Conservation (phyloP, 768 basidiomycete species). For the Leccinum variicolor region DNA sequence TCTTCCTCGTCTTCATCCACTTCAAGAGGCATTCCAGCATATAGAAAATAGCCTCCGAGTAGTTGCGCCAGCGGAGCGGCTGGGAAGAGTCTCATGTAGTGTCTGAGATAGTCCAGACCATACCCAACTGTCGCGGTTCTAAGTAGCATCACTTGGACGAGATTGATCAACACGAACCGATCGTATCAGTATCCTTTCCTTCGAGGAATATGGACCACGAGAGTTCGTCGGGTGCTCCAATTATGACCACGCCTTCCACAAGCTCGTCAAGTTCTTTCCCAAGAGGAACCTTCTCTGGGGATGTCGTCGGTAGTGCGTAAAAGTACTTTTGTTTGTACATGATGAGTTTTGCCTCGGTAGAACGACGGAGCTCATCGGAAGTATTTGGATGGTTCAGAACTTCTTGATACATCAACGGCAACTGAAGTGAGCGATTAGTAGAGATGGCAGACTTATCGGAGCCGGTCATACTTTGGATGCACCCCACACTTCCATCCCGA, state of each 20-base stretch:
- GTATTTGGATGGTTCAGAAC: conserved; percentile 80
- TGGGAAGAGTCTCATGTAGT: conserved; percentile 68
- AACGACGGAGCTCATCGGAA: conserved; percentile 73
- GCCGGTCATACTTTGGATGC: conserved; percentile 50
- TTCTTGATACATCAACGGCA: conserved; percentile 72
- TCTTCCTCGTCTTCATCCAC: conserved; percentile 31
- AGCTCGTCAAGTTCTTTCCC: conserved; percentile 68
- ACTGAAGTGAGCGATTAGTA: conserved; percentile 36
- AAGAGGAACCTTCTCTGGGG: conserved; percentile 42
- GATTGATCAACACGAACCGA: conserved; percentile 48
- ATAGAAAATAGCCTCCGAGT: conserved; percentile 66
- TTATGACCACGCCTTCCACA: conserved; percentile 69
- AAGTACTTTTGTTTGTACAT: conserved; percentile 60
- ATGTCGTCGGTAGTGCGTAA: conserved; percentile 49
- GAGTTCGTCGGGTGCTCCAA: conserved; percentile 72
- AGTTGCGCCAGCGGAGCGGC: conserved; percentile 50
- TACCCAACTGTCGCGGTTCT: conserved; percentile 50
- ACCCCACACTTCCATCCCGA: conserved; percentile 62
- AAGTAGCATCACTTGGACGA: background rate
- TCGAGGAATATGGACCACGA: conserved; percentile 84
- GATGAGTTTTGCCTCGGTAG: conserved; percentile 73
- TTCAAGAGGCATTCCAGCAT: conserved; percentile 47
- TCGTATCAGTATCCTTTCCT: conserved; percentile 58
- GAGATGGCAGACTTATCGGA: background rate
- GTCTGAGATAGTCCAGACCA: conserved; percentile 50